Conservation (phyloP, 208 protist genomes). For the Leishmania aethiopica region DNA sequence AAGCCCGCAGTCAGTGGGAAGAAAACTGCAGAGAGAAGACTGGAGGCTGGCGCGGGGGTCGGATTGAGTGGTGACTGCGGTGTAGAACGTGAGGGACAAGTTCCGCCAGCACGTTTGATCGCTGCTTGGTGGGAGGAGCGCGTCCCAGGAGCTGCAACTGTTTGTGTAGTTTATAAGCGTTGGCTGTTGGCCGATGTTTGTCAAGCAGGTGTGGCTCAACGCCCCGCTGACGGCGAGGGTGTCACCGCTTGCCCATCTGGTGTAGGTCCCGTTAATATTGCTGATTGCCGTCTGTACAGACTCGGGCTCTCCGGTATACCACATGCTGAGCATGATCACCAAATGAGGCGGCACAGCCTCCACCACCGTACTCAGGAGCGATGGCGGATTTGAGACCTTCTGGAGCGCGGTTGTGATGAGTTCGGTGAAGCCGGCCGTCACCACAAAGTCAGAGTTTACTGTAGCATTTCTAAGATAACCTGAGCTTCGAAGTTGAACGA, state of each 20-base stretch:
- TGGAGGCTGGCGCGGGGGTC: slow-evolving; percentile 17
- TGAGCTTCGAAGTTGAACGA: slow-evolving; percentile 40
- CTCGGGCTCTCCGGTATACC: slow-evolving; percentile 29
- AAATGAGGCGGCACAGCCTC: slow-evolving; percentile 37
- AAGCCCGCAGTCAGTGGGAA: slow-evolving; percentile 41
- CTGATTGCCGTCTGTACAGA: slow-evolving; percentile 19
- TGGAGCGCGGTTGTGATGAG: slow-evolving; percentile 33
- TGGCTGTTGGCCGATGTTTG: slow-evolving; percentile 47
- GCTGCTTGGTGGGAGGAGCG: slow-evolving; percentile 5
- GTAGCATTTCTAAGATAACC: slow-evolving; percentile 46
- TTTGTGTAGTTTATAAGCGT: slow-evolving; percentile 36
- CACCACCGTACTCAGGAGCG: slow-evolving; percentile 15
- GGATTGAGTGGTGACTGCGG: not conserved
- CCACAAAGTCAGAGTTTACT: slow-evolving; percentile 21
- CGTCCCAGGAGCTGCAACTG: slow-evolving; percentile 36
- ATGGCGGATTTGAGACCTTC: slow-evolving; percentile 12
- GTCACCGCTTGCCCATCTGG: slow-evolving; percentile 13
- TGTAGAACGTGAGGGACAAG: slow-evolving; percentile 34
- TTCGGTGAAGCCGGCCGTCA: slow-evolving; percentile 28
- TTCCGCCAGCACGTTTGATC: slow-evolving; percentile 20
- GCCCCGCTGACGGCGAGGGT: slow-evolving; percentile 12
- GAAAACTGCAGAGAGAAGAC: slow-evolving; percentile 33
- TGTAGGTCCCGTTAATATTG: slow-evolving; percentile 36
- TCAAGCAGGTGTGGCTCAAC: slow-evolving; percentile 45
- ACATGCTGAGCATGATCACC: slow-evolving; percentile 37